Base-by-base conservation (phyloP, 129 eudicot species). In the Escallonia herrerae region DNA sequence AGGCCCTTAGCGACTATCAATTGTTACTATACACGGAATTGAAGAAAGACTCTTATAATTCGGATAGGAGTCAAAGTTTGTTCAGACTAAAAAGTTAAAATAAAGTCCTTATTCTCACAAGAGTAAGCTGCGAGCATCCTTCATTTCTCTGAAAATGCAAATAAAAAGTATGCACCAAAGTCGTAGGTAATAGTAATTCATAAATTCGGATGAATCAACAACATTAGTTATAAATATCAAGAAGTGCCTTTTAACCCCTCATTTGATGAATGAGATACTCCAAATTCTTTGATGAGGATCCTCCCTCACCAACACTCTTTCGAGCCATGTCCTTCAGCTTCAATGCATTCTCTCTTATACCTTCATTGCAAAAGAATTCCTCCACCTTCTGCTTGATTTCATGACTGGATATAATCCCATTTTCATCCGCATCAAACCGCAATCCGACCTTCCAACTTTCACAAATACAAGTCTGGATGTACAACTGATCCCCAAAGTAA, bases 361-460 rank as follows among this genome's bases (percentile, higher is more conserved):
- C n/a, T 8, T 56, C 10, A 6, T 67, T 7, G 9, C 22, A 2
- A n/a, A 72, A 15, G 2, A 72, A 15, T 11, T 63, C 62, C 15
- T 63, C 64, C 14, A 72, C 51, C 70, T 63, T 72, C 4, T 63
- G 33, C 70, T 63, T 72, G 7, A 72, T 54, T 55, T 72, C 64
- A n/a, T 15, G 6, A 11, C 39, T 14, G 58, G 53, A 41, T 22
- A 72, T 72, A 37, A 66, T 53, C 15, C 61, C 61, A 50, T 58
- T 40, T 7, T 51, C 49, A 2, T 66, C 70, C 41, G 40, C 53
- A 0, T 52, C 50, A 43, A 77, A 72, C 9, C 60, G 61, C 52
- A 77, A 46, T 6, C 82, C 82, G 60, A 77, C 47, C 41, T 67
- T 60, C 82, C 82, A 77, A 54, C 52, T 66, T 51, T 73, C 75